Evolutionary conservation across 495 filamentous ascomycete species (phyloP).

Genomic region (Aspergillus nanangensis): DNA sequence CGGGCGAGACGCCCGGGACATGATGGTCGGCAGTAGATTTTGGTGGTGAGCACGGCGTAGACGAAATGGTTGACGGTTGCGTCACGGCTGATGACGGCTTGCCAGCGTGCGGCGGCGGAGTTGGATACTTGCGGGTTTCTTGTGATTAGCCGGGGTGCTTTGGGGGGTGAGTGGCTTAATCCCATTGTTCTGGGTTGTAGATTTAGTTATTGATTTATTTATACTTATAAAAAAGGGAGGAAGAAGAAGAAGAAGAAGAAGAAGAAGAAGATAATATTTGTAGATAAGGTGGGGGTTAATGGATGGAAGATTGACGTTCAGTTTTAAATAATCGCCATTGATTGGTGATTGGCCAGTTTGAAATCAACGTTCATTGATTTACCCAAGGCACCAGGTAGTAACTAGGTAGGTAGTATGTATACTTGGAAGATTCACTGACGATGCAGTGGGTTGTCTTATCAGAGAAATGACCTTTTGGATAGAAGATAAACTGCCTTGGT

Average conservation of each 20-base stretch:
- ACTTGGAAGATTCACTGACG: no score
- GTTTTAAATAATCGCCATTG: no score
- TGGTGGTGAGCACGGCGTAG: constrained; percentile 59
- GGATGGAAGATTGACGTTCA: no score
- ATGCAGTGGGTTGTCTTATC: no score
- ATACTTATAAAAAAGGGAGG: not conserved
- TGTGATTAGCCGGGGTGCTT: constrained; percentile 23
- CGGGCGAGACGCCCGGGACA: constrained; percentile 58
- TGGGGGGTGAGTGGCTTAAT: constrained; percentile 10
- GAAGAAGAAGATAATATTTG: no score
- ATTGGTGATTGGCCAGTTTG: constrained; percentile 32
- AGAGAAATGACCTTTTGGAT: no score
- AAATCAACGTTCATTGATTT: constrained; percentile 21
- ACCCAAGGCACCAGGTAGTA: no score
- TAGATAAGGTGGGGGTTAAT: no score
- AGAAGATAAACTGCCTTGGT: no score
- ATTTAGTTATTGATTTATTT: no score
- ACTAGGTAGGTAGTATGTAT: no score
- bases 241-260: not conserved
- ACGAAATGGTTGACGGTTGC: constrained; percentile 48
- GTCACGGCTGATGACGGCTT: constrained; percentile 50
- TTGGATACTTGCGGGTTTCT: constrained; percentile 12
- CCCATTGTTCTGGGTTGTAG: no score
- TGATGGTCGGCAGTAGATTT: constrained; percentile 60
- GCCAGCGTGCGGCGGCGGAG: constrained; percentile 47